These are phyloP conservation scores for Ciborinia camelliae DNA, from an alignment of 2,329 filamentous ascomycete species.

Conservation along the genomic window DNA sequence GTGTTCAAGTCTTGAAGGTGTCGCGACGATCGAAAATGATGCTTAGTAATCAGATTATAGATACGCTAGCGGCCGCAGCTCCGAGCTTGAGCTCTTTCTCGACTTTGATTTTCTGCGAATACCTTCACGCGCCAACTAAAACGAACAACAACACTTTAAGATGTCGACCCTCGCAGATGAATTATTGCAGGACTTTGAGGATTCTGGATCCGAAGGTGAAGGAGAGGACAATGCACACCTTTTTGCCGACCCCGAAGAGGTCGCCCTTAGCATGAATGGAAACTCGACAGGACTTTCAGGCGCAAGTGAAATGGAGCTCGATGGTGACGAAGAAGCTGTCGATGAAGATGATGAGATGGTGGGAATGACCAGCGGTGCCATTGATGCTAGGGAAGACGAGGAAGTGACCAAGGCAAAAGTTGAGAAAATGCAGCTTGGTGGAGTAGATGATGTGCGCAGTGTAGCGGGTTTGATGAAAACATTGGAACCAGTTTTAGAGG, in stretches of 20 bases:
- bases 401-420: constrained; percentile 73
- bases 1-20: constrained; percentile 11
- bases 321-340: constrained; percentile 57
- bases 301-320: constrained; percentile 53
- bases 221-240: constrained; percentile 52
- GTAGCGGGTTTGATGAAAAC: constrained; percentile 79
- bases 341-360: constrained; percentile 59
- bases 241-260: constrained; percentile 43
- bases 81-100: constrained; percentile 6
- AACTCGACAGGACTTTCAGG: constrained; percentile 34
- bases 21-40: not conserved
- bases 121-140: constrained; percentile 10
- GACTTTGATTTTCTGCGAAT: constrained; percentile 7
- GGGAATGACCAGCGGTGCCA: constrained; percentile 42
- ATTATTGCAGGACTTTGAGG: constrained; percentile 85
- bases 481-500: constrained; percentile 76
- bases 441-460: constrained; percentile 72
- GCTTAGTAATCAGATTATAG: not conserved
- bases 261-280: constrained; percentile 39
- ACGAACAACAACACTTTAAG: constrained; percentile 22
- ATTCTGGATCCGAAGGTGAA: constrained; percentile 74
- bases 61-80: constrained; percentile 26
- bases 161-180: constrained; percentile 95
- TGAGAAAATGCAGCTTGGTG: constrained; percentile 75
- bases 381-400: constrained; percentile 50